Evolutionary conservation across 768 basidiomycete genomes (phyloP).

Genomic region (Dacryopinax primogenitus): DNA sequence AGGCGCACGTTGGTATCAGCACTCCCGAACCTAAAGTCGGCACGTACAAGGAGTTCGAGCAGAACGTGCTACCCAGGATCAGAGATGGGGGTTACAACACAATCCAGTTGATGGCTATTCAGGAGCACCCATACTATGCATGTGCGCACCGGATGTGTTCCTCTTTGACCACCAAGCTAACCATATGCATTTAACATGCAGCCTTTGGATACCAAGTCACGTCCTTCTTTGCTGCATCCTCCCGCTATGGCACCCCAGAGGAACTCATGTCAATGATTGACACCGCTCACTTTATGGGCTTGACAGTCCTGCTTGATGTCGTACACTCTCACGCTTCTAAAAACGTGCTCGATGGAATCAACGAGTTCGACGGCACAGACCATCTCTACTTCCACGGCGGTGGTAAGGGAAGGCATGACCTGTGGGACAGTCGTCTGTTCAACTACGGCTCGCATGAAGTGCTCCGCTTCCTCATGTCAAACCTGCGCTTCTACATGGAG

Average conservation of each 20-base stretch:
- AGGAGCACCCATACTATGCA: conserved; percentile 97
- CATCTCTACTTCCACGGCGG: conserved; percentile 97
- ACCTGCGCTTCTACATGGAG: conserved; percentile 89
- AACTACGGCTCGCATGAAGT: conserved; percentile 96
- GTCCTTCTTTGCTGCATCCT: conserved; percentile 91
- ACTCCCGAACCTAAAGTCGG: conserved; percentile 77
- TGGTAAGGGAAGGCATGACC: conserved; percentile 75
- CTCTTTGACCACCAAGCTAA: background rate
- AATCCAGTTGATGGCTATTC: conserved; percentile 96
- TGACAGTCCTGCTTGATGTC: conserved; percentile 87
- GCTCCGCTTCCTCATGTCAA: conserved; percentile 84
- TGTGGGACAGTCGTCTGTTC: conserved; percentile 96
- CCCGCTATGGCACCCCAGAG: conserved; percentile 91
- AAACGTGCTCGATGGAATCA: conserved; percentile 90
- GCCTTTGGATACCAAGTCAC: conserved; percentile 98
- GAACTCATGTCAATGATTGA: conserved; percentile 92
- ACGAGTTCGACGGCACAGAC: conserved; percentile 93
- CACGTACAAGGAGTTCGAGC: conserved; percentile 90
- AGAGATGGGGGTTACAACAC: conserved; percentile 87
- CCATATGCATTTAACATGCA: conserved; percentile 27
- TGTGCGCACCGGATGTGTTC: conserved; percentile 41
- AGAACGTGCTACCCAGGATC: conserved; percentile 72
- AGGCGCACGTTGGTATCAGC: conserved; percentile 96
- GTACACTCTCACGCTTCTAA: conserved; percentile 99
- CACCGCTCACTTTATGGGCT: conserved; percentile 83